Percentiles rank a stretch among this genome's conserved stretches.
Evolutionary conservation across 352 stramenopile species (phyloP).

Genomic region (Halophytophthora batemanensis): DNA sequence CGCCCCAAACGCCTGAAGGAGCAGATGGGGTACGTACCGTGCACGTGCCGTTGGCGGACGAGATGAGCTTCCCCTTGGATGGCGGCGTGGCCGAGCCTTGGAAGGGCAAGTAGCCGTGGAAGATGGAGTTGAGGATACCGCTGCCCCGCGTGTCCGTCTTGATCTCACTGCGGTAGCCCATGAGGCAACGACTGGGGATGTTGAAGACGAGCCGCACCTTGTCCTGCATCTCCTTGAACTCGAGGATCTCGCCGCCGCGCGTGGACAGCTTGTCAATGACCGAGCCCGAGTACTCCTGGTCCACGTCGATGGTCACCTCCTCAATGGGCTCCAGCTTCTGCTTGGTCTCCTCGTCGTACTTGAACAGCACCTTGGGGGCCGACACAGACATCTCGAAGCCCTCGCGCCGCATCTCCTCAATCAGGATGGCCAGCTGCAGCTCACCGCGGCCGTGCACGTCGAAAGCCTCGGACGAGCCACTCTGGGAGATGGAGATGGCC

Average conservation of each 20-base stretch:
- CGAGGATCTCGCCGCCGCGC: constrained; percentile 91
- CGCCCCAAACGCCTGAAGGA: background rate
- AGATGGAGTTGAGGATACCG: constrained; percentile 96
- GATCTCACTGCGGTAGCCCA: constrained; percentile 96
- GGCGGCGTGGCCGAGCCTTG: constrained; percentile 65
- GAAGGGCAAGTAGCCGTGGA: constrained; percentile 93
- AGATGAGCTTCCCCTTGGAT: constrained; percentile 85
- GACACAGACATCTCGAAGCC: constrained; percentile 98
- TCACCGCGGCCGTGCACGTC: constrained; percentile 96
- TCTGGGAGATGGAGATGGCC: constrained; percentile 90
- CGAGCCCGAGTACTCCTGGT: constrained; percentile 93
- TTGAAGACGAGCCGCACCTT: constrained; percentile 95
- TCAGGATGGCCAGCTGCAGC: constrained; percentile 97
- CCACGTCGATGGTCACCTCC: constrained; percentile 95
- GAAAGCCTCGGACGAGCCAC: constrained; percentile 89
- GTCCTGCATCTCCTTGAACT: constrained; percentile 91
- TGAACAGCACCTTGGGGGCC: constrained; percentile 94
- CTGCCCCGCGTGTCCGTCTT: constrained; percentile 94
- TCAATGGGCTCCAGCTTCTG: constrained; percentile 88
- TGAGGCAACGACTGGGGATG: constrained; percentile 93
- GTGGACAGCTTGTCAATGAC: constrained; percentile 97
- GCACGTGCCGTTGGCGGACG: constrained; percentile 62
- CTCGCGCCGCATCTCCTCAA: constrained; percentile 98
- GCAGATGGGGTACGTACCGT: constrained; percentile 32
- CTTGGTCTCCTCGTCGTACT: constrained; percentile 82